These are phyloP conservation scores for Linum usitatissimum DNA, from an alignment of 345 rosid species.

Conservation along the genomic window DNA sequence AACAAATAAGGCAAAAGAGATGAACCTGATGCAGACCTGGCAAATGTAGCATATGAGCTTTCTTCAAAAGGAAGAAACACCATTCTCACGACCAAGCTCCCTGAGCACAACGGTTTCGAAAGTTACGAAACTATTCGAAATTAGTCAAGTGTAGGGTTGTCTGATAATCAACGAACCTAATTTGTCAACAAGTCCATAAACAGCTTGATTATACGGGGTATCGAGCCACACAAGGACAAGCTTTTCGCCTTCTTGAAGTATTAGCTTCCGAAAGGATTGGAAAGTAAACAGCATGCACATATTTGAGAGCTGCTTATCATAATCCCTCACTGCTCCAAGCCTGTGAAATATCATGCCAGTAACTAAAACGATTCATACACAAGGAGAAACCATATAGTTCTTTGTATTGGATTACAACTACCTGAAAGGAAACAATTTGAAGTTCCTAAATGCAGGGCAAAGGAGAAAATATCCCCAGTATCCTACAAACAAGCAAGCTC, in stretches of 20 bases:
- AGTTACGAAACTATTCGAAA: not conserved
- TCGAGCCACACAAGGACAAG: constrained; percentile 90
- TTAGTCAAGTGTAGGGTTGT: constrained; percentile 5
- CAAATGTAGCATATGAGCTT: constrained; percentile 86
- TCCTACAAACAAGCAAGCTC: constrained; percentile 58
- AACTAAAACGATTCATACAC: constrained; percentile 2
- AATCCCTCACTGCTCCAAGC: constrained; percentile 34
- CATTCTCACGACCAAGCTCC: constrained; percentile 90
- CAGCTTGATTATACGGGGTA: constrained; percentile 94
- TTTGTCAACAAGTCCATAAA: constrained; percentile 88
- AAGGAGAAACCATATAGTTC: not conserved
- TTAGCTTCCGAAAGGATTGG: constrained; percentile 74
- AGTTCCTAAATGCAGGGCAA: constrained; percentile 29
- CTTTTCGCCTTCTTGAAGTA: constrained; percentile 97
- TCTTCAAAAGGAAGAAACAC: constrained; percentile 96
- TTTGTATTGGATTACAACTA: constrained; percentile 8
- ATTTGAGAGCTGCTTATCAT: constrained; percentile 61
- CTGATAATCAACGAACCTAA: constrained; percentile 41
- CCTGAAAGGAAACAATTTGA: constrained; percentile 82
- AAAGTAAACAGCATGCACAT: constrained; percentile 78
- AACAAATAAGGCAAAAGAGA: constrained; percentile 34
- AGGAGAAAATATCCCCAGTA: constrained; percentile 85
- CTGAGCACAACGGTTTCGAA: constrained; percentile 28
- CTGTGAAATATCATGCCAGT: constrained; percentile 32
- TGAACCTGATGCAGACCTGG: constrained; percentile 98